Evolutionary conservation across 2,329 filamentous ascomycete species (phyloP).

Genomic region (Calonectria pauciramosa): DNA sequence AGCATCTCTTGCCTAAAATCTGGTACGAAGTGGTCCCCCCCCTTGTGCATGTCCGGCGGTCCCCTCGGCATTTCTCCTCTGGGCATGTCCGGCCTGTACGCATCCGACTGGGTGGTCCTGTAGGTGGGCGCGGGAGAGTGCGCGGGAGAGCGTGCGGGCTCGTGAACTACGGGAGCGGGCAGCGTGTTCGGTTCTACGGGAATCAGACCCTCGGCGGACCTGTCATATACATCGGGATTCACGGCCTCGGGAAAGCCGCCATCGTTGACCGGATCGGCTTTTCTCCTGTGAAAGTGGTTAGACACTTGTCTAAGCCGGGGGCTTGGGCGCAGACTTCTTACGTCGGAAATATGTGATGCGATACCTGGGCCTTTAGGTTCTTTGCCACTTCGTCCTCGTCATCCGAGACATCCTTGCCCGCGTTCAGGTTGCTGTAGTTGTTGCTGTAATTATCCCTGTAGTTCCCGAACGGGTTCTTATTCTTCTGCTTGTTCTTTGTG

Average conservation of each 20-base stretch:
- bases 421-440: not conserved
- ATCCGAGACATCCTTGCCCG: not conserved
- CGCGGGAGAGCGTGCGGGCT: not conserved
- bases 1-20: not conserved
- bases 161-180: not conserved
- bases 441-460: not conserved
- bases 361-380: not conserved
- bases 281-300: not conserved
- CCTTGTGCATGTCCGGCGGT: not conserved
- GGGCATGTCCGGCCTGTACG: not conserved
- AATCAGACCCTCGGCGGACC: constrained; percentile 33
- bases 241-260: constrained; percentile 39
- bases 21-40: not conserved
- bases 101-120: not conserved
- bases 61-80: not conserved
- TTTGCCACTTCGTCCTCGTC: not conserved
- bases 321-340: not conserved
- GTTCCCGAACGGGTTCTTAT: not conserved
- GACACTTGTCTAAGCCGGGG: not conserved
- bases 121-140: not conserved
- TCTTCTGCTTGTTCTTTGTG: not conserved
- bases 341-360: constrained; percentile 4
- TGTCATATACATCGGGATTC: not conserved
- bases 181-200: not conserved
- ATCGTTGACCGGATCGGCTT: constrained; percentile 31